phyloP scores from a whole-genome alignment of 1,284 basidiomycete genomes.

The Sporisorium graminicola region DNA sequence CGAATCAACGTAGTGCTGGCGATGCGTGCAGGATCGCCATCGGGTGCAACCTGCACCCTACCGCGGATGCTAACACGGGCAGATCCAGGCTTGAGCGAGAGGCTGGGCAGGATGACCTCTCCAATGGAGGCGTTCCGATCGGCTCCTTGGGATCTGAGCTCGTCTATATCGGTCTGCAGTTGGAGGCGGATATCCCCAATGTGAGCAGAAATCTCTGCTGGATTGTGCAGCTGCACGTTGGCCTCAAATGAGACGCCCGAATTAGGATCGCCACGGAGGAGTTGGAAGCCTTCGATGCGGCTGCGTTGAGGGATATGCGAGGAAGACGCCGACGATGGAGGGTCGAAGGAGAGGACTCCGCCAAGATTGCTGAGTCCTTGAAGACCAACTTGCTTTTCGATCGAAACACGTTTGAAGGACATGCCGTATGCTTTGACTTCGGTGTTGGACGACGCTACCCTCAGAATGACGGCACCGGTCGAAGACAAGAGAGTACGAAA shows the following conservation, averaged over 20 bases:
- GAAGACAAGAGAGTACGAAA: constrained; percentile 28
- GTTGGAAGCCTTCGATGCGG: constrained; percentile 40
- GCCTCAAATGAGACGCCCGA: constrained; percentile 50
- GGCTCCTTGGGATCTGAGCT: constrained; percentile 14
- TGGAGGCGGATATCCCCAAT: constrained; percentile 32
- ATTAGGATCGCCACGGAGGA: constrained; percentile 42
- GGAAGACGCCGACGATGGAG: not conserved
- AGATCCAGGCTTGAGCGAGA: constrained; percentile 32
- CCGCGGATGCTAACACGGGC: constrained; percentile 15
- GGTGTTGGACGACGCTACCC: constrained; percentile 27
- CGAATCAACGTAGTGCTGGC: constrained; percentile 40
- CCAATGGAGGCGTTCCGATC: constrained; percentile 37
- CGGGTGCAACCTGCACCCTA: constrained; percentile 18
- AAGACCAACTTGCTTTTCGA: constrained; percentile 49
- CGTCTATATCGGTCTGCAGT: constrained; percentile 38
- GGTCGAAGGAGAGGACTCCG: constrained; percentile 36
- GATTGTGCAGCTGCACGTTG: constrained; percentile 41
- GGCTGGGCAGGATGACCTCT: constrained; percentile 27
- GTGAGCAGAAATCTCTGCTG: constrained; percentile 27
- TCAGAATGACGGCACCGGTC: constrained; percentile 12
- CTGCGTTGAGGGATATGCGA: constrained; percentile 9
- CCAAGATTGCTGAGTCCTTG: constrained; percentile 48
- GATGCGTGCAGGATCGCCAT: constrained; percentile 16
- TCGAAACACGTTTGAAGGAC: constrained; percentile 42
- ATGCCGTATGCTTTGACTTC: constrained; percentile 59